Evolutionary conservation across 2,329 filamentous ascomycete species (phyloP), one percentile per base, ranked within the genome.

Genomic region (Colletotrichum theobromicola): DNA sequence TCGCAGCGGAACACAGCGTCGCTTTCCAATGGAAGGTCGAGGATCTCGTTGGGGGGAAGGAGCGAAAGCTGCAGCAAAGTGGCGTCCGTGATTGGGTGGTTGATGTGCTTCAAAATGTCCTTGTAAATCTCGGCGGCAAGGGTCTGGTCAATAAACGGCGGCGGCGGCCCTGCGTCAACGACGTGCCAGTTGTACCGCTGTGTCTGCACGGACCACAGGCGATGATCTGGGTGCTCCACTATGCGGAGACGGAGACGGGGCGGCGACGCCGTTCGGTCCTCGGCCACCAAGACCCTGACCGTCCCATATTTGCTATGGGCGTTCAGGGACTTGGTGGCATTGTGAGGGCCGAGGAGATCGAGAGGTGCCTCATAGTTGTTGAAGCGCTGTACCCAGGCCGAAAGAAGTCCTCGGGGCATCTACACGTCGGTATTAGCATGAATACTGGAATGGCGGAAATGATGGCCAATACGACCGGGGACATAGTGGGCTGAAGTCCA

Each of bases 151-250:
- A 30, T 37, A 8, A 72, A 62, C n/a, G 70, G 70, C 61, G 70
- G 28, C 53, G 65, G 55, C 30, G 35, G 55, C 21, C 21, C 70
- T 37, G 35, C 37, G 30, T 30, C 32, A 24, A 57, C 42, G 24
- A n/a, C 26, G 37, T 72, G 9, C 70, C 70, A 72, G 15, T 55
- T 30, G 18, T 12, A 34, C 9, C 46, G 42, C 15, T 30, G 16
- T 15, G 30, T 46, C 26, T n/a, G 70, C 70, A 73, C 70, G 66
- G 70, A 73, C 70, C 70, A 63, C 24, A 30, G 15, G 61, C 24
- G 61, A 35, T n/a, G 12, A 32, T 30, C 18, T 2, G 55, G 53
- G n/a, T 74, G 67, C 35, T 55, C 16, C 67, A 55, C 61, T 8
- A 30, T 21, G 15, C 46, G 61, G 61, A 74, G 61, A 24, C 68